Conservation (phyloP, 2,329 filamentous ascomycete genomes). For the Pseudogymnoascus sp. region DNA sequence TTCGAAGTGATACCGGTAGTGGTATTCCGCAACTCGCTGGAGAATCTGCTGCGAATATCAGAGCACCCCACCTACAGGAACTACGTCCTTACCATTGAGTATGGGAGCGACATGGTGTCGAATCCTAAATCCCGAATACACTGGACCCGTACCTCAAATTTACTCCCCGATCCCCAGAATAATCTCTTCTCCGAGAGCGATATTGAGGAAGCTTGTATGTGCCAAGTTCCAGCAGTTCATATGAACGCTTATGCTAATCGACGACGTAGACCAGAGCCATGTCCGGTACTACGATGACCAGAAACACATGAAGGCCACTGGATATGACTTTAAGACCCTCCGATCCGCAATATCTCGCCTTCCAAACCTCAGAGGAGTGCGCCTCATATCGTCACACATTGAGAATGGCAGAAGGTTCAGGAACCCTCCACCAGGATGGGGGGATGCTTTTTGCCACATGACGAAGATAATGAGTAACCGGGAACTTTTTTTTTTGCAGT, state of each 20-base stretch:
- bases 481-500: neutral
- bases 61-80: neutral
- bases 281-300: neutral
- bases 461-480: neutral
- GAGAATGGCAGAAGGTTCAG: neutral
- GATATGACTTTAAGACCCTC: neutral
- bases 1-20: neutral
- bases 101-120: neutral
- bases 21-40: neutral
- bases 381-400: neutral
- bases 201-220: neutral
- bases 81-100: neutral
- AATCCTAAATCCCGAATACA: neutral
- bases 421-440: neutral
- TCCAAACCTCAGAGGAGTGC: neutral
- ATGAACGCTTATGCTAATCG: neutral
- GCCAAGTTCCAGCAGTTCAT: neutral
- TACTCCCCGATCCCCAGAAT: too few relatives aligned
- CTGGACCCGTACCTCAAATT: neutral
- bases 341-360: neutral
- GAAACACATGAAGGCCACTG: neutral
- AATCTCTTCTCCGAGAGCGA: neutral
- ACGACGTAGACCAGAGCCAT: neutral
- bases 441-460: neutral
- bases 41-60: neutral